Base-by-base conservation (phyloP, 176 grass and related monocot species). In the Carex littledalei region DNA sequence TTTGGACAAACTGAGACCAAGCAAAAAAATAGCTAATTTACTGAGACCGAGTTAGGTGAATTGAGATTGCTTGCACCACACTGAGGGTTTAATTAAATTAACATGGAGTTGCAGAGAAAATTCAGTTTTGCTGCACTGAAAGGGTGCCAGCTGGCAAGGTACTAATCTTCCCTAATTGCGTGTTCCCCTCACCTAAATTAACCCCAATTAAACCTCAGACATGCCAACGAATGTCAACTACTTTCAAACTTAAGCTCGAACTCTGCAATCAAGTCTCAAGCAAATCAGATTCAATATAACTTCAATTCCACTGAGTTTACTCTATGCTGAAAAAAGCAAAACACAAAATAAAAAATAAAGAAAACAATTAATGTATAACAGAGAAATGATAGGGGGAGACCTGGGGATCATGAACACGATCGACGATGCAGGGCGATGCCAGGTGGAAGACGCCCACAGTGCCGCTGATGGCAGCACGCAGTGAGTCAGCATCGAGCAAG, bases 361-460 rank as follows among this genome's bases (percentile, higher is more conserved):
- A 21, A 72, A 72, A 47, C 31, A 34, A 12, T 9, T 1, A 67
- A 67, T 12, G 15, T 35, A 16, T 67, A 43, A 20, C 47, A 39
- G 68, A 49, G 41, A 73, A n/a, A 22, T 73, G 39, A 73, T 73
- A 50, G 39, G 18, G 68, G n/a, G 18, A 53, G 21, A 92, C 96
- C 96, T 91, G 88, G 88, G 93, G 93, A 81, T 95, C 96, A 17
- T 54, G 35, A 82, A 98, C 93, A 82, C 77, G 77, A 73, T 93
- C 88, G 4, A 98, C 65, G 31, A 41, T 95, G 86, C 87, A 92
- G 61, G 95, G 93, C 4, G 93, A 98, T 1, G 95, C 95, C 63
- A 98, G 89, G 85, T 98, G 95, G 89, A 95, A 98, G 74, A 93
- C 70, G 21, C 95, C 91, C 12, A 84, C 74, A 82, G 89, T 86